These are phyloP conservation scores for Canariomyces notabilis DNA, from an alignment of 2,329 filamentous ascomycete species.

Conservation along the genomic window DNA sequence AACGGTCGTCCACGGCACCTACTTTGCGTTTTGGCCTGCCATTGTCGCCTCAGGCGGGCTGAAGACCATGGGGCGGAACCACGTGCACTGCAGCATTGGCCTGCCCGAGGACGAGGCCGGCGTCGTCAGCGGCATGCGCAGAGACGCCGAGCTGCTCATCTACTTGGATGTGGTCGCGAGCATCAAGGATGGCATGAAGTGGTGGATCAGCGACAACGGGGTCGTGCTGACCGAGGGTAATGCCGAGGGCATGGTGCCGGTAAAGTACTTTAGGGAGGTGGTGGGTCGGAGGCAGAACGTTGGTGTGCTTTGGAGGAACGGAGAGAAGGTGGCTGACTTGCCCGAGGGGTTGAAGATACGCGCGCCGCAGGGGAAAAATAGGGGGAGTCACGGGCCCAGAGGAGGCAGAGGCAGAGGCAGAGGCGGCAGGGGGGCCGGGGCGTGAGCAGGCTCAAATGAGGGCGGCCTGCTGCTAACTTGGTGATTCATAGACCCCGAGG, in stretches of 20 bases:
- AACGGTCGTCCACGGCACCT: slow-evolving; percentile 81
- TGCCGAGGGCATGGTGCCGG: slow-evolving; percentile 54
- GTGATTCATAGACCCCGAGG: too few relatives aligned
- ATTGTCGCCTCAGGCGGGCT: slow-evolving; percentile 77
- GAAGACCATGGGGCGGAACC: slow-evolving; percentile 74
- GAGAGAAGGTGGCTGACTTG: slow-evolving; percentile 60
- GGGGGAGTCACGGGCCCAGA: slow-evolving; percentile 33
- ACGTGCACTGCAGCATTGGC: slow-evolving; percentile 84
- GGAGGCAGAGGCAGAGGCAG: slow-evolving; percentile 27
- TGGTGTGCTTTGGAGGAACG: slow-evolving; percentile 66
- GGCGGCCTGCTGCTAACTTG: too few relatives aligned
- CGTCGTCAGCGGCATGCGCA: slow-evolving; percentile 77
- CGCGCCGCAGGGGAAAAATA: slow-evolving; percentile 43
- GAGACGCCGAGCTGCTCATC: slow-evolving; percentile 69
- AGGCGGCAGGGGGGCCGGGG: slow-evolving; percentile 13
- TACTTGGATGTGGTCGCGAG: slow-evolving; percentile 68
- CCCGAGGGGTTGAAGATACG: slow-evolving; percentile 52
- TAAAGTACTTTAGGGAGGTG: slow-evolving; percentile 67
- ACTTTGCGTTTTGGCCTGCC: slow-evolving; percentile 68
- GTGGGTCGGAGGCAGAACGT: slow-evolving; percentile 56
- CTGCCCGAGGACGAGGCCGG: slow-evolving; percentile 47
- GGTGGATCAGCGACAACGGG: slow-evolving; percentile 76
- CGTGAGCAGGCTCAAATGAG: too few relatives aligned
- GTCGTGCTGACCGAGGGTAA: slow-evolving; percentile 63
- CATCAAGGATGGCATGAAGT: slow-evolving; percentile 58